Conservation (phyloP, 345 rosid species). For the Limnanthes douglasii region DNA sequence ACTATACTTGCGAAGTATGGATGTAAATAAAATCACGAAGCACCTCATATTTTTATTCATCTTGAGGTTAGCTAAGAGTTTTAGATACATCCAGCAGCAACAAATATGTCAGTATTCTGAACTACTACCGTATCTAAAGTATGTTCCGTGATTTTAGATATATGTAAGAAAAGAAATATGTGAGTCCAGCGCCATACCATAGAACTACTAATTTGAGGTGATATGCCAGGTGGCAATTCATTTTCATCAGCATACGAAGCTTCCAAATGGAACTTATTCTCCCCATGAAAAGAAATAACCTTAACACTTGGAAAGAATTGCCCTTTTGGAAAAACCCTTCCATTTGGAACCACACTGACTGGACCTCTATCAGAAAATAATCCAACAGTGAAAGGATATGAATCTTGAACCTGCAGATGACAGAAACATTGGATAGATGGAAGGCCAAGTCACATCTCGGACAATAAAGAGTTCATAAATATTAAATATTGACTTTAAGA, state of each 20-base stretch:
- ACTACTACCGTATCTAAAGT: no score
- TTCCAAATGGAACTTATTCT: conserved; percentile 30
- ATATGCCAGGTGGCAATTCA: conserved; percentile 26
- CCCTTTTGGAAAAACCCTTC: conserved; percentile 46
- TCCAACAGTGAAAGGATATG: conserved; percentile 53
- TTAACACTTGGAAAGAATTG: conserved; percentile 60
- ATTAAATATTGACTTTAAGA: no score
- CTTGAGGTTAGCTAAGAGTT: no score
- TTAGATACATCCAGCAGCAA: no score
- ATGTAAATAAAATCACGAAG: no score
- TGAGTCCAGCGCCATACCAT: conserved; percentile 45
- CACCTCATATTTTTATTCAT: no score
- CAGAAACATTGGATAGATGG: conserved; percentile 10
- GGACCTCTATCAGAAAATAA: conserved; percentile 45
- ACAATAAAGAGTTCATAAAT: no score
- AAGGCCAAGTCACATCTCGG: no score
- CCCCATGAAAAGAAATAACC: conserved; percentile 43
- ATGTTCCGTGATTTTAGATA: no score
- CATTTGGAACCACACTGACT: conserved; percentile 29
- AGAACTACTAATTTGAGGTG: conserved; percentile 28
- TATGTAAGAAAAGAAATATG: no score
- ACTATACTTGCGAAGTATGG: no score
- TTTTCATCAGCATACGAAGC: conserved; percentile 41
- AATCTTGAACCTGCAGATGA: conserved; percentile 65
- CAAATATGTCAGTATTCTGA: no score